Evolutionary conservation across 2,329 filamentous ascomycete species (phyloP).

Genomic region (Dothiorella sarmentorum): DNA sequence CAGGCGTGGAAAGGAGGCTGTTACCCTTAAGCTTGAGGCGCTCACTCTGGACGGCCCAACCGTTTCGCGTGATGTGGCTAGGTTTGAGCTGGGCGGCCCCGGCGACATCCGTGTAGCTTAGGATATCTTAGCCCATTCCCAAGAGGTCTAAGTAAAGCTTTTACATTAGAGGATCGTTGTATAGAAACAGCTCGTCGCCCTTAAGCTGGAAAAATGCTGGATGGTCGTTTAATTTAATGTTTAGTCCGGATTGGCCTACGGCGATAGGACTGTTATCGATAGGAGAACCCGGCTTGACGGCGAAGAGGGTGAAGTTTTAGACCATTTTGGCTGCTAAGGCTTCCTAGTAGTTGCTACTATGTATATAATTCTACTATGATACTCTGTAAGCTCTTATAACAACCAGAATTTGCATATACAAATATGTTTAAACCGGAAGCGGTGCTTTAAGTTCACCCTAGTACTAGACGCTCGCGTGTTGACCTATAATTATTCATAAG

Average conservation of each 20-base stretch:
- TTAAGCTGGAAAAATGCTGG: not conserved
- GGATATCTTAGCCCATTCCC: not conserved
- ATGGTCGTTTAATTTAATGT: not conserved
- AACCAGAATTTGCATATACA: not conserved
- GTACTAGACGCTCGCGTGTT: too few species aligned
- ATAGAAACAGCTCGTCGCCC: not conserved
- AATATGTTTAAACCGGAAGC: not conserved
- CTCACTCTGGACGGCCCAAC: not conserved
- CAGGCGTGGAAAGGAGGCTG: not conserved
- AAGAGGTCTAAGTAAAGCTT: not conserved
- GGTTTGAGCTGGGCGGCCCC: not conserved
- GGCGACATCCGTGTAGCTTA: not conserved
- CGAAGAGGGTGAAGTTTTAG: not conserved
- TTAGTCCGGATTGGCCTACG: not conserved
- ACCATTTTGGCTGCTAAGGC: not conserved
- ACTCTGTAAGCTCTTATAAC: not conserved
- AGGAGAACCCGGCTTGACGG: not conserved
- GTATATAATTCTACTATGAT: not conserved
- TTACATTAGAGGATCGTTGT: not conserved
- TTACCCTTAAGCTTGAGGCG: not conserved
- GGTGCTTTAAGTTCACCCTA: not conserved
- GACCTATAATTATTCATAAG: too few species aligned
- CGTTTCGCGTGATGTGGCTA: not conserved
- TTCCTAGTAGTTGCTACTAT: not conserved
- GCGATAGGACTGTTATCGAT: not conserved